These are phyloP conservation scores for Fusarium verrucosum DNA, from an alignment of 2,329 filamentous ascomycete species.

Conservation along the genomic window DNA sequence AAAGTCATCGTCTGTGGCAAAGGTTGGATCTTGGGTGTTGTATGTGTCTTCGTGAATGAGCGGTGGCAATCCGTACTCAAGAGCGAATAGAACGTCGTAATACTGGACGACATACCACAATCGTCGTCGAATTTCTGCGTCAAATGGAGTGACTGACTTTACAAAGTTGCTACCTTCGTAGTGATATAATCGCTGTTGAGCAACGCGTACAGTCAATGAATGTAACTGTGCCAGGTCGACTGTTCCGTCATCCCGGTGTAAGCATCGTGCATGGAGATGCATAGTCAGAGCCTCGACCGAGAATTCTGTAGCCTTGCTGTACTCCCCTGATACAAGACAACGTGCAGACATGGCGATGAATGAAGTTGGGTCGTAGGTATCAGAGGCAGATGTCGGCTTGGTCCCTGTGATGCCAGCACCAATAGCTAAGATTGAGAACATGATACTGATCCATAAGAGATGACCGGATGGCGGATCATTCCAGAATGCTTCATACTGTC, in stretches of 20 bases:
- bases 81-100: constrained; percentile 19
- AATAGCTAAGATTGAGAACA: constrained; percentile 21
- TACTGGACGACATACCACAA: constrained; percentile 22
- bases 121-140: constrained; percentile 20
- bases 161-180: neutral
- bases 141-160: constrained; percentile 1
- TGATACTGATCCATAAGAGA: constrained; percentile 21
- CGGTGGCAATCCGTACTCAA: constrained; percentile 14
- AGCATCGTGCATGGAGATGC: constrained; percentile 11
- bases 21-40: neutral
- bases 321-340: constrained; percentile 15
- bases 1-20: constrained; percentile 15
- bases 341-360: constrained; percentile 2
- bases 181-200: constrained; percentile 12
- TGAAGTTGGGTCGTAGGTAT: neutral
- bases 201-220: constrained; percentile 8
- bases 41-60: constrained; percentile 3
- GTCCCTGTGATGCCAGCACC: neutral
- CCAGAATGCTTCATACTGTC: constrained; percentile 32
- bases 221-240: neutral
- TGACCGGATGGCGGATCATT: neutral
- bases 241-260: neutral
- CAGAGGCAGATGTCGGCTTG: neutral
- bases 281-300: constrained; percentile 20
- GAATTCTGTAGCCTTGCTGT: neutral